Percentiles rank a stretch among this genome's conserved stretches.
Conservation (phyloP, 2,329 filamentous ascomycete species). For the Chalaropsis ovoidea region DNA sequence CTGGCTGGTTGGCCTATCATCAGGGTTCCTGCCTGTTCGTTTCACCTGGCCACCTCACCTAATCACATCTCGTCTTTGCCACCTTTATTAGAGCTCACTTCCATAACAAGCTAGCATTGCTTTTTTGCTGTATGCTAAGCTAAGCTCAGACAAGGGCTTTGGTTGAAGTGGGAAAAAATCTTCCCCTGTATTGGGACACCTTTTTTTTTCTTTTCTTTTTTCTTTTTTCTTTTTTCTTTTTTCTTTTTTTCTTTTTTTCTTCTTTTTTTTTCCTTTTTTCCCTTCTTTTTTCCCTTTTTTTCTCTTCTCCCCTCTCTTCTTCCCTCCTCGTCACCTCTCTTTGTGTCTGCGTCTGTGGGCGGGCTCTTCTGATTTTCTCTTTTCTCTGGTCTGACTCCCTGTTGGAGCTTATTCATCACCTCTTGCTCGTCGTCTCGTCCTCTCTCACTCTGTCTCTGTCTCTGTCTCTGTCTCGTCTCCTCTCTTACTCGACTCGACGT, state of each 20-base stretch:
- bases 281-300: neutral
- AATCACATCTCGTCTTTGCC: conserved; percentile 3
- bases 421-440: neutral
- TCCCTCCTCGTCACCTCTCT: neutral
- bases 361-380: conserved; percentile 18
- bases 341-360: neutral
- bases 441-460: no score
- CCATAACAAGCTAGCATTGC: conserved; percentile 13
- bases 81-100: conserved; percentile 15
- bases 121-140: conserved; percentile 6
- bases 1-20: neutral
- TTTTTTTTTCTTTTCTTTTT: neutral
- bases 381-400: conserved; percentile 16
- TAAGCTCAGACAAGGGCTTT: conserved; percentile 4
- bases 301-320: neutral
- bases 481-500: no score
- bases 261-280: neutral
- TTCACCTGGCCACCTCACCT: conserved; percentile 12
- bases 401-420: neutral
- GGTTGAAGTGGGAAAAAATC: conserved; percentile 1
- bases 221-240: neutral
- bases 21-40: conserved; percentile 9
- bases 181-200: conserved; percentile 16
- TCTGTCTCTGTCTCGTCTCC: no score
- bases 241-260: neutral